Conservation (phyloP, 176 grass and related monocot genomes). For the Carex parvula region DNA sequence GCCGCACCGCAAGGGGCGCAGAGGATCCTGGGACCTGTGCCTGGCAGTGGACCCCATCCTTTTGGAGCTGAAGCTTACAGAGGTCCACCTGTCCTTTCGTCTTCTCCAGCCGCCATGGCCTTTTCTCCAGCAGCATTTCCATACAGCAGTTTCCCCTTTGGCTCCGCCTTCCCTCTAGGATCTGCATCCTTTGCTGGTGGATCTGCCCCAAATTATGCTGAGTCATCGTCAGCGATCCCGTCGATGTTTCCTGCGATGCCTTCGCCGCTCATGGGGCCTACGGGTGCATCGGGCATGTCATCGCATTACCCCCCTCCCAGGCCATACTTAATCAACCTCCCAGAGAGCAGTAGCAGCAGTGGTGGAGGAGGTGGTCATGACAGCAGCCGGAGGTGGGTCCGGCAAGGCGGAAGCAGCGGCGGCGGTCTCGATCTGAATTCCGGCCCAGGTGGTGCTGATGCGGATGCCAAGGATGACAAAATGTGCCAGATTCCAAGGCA, state of each 20-base stretch:
- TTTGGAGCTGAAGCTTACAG: conserved; percentile 43
- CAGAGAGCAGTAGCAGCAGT: conserved; percentile 57
- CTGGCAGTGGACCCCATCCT: conserved; percentile 32
- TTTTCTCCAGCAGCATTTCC: conserved; percentile 55
- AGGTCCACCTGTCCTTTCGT: conserved; percentile 48
- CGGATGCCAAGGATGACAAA: conserved; percentile 57
- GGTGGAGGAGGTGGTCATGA: conserved; percentile 41
- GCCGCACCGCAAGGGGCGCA: conserved; percentile 36
- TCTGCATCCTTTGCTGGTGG: conserved; percentile 31
- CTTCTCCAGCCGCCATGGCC: conserved; percentile 42
- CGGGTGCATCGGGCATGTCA: conserved; percentile 33
- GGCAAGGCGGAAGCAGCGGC: conserved; percentile 31
- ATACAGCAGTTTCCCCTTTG: conserved; percentile 58
- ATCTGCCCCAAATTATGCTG: conserved; percentile 36
- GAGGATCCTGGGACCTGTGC: conserved; percentile 38
- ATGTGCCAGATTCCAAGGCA: conserved; percentile 38
- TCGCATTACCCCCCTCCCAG: conserved; percentile 43
- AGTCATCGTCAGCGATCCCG: conserved; percentile 35
- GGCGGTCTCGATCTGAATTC: conserved; percentile 68
- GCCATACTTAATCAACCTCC: conserved; percentile 64
- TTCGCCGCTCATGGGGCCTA: conserved; percentile 38
- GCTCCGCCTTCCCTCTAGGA: conserved; percentile 47
- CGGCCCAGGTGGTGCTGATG: conserved; percentile 55
- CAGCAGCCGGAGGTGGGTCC: conserved; percentile 50
- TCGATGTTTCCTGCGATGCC: conserved; percentile 44